phyloP scores from a whole-genome alignment of 306 rosid genomes.

The Biancaea sappan region DNA sequence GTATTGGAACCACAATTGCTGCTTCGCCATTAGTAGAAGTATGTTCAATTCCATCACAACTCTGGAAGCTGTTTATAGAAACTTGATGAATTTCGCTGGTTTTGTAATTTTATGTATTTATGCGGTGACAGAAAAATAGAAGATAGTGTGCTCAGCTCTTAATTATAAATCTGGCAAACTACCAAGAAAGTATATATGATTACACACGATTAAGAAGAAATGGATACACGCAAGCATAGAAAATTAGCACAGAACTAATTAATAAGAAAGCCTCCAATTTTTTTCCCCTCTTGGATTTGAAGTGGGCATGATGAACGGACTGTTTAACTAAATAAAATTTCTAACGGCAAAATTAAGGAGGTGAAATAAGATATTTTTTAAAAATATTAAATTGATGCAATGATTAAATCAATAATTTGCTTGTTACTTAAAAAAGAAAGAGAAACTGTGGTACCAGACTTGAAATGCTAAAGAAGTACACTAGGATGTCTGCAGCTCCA shows the following conservation, averaged over 20 bases:
- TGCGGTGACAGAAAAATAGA: not conserved
- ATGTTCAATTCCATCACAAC: not conserved
- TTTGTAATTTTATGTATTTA: not conserved
- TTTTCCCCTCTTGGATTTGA: not conserved
- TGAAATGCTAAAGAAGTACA: too few relatives aligned
- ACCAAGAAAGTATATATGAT: not conserved
- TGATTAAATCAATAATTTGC: too few relatives aligned
- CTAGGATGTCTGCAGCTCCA: too few relatives aligned
- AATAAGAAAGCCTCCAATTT: not conserved
- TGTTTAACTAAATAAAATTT: not conserved
- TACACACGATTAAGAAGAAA: not conserved
- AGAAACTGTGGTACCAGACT: too few relatives aligned
- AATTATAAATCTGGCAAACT: not conserved
- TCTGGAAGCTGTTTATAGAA: constrained; percentile 13
- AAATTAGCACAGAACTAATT: not conserved
- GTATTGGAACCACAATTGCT: not conserved
- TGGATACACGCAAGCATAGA: not conserved
- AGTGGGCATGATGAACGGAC: not conserved
- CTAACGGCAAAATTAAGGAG: too few relatives aligned
- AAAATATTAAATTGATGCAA: too few relatives aligned
- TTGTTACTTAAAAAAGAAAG: too few relatives aligned
- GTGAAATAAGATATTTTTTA: too few relatives aligned
- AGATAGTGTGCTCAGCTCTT: not conserved
- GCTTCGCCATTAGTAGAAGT: constrained; percentile 22
- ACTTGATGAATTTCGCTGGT: not conserved